A percentile compares a stretch with the other conserved stretches of the same genome.
Evolutionary conservation across 176 grass and related monocot genomes (phyloP).

Genomic region (Musa beccarii): DNA sequence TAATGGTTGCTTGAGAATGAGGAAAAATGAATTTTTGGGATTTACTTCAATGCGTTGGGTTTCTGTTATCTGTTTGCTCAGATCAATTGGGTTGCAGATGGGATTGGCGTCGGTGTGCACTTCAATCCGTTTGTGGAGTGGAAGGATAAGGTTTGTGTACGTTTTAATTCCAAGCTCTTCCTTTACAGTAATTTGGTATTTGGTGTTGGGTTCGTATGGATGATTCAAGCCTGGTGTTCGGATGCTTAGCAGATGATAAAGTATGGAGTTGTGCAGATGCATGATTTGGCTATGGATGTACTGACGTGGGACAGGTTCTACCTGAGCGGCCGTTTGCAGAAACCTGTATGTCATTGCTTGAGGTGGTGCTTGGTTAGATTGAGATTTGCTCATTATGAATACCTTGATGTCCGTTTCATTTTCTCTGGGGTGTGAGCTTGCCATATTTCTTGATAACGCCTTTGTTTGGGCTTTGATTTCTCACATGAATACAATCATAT

Average conservation of each 20-base stretch:
- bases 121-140: constrained; percentile 93
- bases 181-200: neutral
- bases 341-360: constrained; percentile 62
- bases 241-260: constrained; percentile 53
- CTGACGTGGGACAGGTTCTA: constrained; percentile 84
- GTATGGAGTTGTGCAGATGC: constrained; percentile 81
- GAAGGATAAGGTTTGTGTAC: constrained; percentile 54
- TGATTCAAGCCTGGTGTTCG: neutral
- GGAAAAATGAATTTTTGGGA: neutral
- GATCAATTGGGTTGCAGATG: constrained; percentile 53
- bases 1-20: neutral
- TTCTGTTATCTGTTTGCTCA: constrained; percentile 15
- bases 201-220: neutral
- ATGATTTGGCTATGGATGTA: constrained; percentile 68
- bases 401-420: neutral
- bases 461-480: no score
- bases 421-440: neutral
- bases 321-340: constrained; percentile 81
- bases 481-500: no score
- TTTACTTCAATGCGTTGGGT: neutral
- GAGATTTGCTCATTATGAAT: constrained; percentile 25
- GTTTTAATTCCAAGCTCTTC: neutral
- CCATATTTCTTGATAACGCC: neutral
- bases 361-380: neutral
- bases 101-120: constrained; percentile 57